These are phyloP conservation scores for Tolypocladium endophyticum DNA, from an alignment of 2,329 filamentous ascomycete species.

Conservation along the genomic window DNA sequence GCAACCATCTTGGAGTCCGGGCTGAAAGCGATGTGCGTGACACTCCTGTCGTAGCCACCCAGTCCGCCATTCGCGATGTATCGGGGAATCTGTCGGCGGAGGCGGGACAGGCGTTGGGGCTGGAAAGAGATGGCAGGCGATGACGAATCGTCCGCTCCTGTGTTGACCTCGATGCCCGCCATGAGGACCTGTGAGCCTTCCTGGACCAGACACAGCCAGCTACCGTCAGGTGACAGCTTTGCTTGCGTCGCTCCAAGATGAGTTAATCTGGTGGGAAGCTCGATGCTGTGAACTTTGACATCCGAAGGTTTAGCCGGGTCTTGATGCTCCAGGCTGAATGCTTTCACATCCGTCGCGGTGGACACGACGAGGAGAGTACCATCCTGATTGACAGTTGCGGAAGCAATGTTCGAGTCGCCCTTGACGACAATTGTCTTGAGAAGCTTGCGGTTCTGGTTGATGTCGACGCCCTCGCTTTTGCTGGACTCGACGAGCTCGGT, in stretches of 20 bases:
- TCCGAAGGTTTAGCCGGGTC: conserved; percentile 40
- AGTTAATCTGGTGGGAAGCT: conserved; percentile 46
- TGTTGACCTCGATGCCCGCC: conserved; percentile 15
- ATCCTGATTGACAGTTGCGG: conserved; percentile 58
- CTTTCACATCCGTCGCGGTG: conserved; percentile 63
- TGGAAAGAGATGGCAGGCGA: conserved; percentile 16
- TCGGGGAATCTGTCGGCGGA: conserved; percentile 43
- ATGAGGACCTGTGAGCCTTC: conserved; percentile 49
- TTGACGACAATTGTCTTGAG: conserved; percentile 58
- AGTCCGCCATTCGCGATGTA: conserved; percentile 52
- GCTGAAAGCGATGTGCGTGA: conserved; percentile 69
- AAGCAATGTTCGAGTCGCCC: conserved; percentile 76
- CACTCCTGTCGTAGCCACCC: conserved; percentile 65
- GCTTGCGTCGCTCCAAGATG: conserved; percentile 58
- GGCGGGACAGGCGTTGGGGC: conserved; percentile 38
- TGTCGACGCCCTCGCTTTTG: conserved; percentile 29
- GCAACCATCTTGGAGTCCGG: conserved; percentile 70
- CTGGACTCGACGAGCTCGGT: conserved; percentile 31
- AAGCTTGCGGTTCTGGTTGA: conserved; percentile 49
- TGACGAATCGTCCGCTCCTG: conserved; percentile 6
- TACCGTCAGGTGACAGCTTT: conserved; percentile 57
- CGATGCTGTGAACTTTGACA: conserved; percentile 61
- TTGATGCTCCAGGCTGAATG: conserved; percentile 57
- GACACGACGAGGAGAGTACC: conserved; percentile 68
- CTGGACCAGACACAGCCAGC: conserved; percentile 58